Percentiles rank a stretch among this genome's conserved stretches.
These are phyloP conservation scores for Penicillium silybi DNA, from an alignment of 495 filamentous ascomycete genomes.

Conservation along the genomic window DNA sequence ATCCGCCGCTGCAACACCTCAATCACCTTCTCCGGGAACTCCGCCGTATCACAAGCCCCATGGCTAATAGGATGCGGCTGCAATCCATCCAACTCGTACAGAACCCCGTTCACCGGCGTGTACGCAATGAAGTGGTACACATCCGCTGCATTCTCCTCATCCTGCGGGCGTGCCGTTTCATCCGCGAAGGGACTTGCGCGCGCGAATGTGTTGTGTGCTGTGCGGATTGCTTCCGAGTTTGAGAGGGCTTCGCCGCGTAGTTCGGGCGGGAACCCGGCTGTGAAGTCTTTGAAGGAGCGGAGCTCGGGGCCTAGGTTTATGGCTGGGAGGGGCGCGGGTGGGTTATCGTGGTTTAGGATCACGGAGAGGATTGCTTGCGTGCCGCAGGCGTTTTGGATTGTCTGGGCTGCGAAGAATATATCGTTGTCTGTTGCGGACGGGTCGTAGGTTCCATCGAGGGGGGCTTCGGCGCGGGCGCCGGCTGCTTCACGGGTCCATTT, in stretches of 20 bases:
- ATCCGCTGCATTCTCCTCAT: conserved; percentile 58
- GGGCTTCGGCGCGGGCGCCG: conserved; percentile 54
- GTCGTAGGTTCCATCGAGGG: conserved; percentile 77
- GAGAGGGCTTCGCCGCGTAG: conserved; percentile 62
- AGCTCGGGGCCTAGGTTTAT: conserved; percentile 56
- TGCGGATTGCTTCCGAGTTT: conserved; percentile 78
- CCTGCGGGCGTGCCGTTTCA: conserved; percentile 64
- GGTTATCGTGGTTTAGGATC: conserved; percentile 74
- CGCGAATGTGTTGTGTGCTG: conserved; percentile 92
- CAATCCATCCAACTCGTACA: conserved; percentile 95
- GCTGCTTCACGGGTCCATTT: conserved; percentile 83
- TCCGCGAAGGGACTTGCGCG: conserved; percentile 85
- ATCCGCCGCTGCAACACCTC: conserved; percentile 82
- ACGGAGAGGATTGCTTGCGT: conserved; percentile 94
- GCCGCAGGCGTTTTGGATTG: conserved; percentile 98
- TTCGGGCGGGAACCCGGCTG: conserved; percentile 79
- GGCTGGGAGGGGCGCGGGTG: conserved; percentile 10
- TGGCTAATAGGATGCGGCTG: conserved; percentile 90
- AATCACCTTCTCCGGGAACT: conserved; percentile 81
- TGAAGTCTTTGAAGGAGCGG: conserved; percentile 85
- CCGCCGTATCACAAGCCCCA: conserved; percentile 60
- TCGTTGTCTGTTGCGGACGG: conserved; percentile 58
- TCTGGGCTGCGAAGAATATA: conserved; percentile 95
- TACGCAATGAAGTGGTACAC: conserved; percentile 99
- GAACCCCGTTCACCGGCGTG: conserved; percentile 66